Conservation (phyloP, 2,329 filamentous ascomycete genomes). For the Colletotrichum falcatum region DNA sequence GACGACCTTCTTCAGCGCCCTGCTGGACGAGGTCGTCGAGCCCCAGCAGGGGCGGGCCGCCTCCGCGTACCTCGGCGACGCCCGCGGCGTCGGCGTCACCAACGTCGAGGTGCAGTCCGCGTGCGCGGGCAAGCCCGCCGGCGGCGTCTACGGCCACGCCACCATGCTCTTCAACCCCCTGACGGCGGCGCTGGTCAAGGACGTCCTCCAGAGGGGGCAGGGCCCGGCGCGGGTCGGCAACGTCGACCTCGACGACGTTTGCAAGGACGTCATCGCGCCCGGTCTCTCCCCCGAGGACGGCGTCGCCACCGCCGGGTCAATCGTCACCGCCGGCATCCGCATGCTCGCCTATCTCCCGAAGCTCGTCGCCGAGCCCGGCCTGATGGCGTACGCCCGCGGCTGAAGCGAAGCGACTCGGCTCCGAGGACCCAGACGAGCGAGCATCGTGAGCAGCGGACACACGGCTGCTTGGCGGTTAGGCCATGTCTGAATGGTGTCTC, state of each 20-base stretch:
- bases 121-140: slow-evolving; percentile 55
- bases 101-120: slow-evolving; percentile 62
- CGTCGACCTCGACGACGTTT: slow-evolving; percentile 21
- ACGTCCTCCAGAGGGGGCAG: slow-evolving; percentile 34
- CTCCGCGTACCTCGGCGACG: slow-evolving; percentile 59
- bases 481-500: too few relatives aligned
- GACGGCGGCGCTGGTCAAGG: slow-evolving; percentile 55
- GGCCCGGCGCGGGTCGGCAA: slow-evolving; percentile 14
- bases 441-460: too few relatives aligned
- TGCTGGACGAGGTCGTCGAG: slow-evolving; percentile 64
- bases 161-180: slow-evolving; percentile 54
- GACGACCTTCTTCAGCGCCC: slow-evolving; percentile 62
- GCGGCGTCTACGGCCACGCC: slow-evolving; percentile 62
- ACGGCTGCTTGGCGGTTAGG: too few relatives aligned
- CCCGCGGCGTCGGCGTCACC: slow-evolving; percentile 57
- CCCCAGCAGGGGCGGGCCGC: slow-evolving; percentile 60
- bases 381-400: slow-evolving; percentile 17
- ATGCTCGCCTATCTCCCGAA: slow-evolving; percentile 31
- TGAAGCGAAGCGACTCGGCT: background rate
- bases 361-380: slow-evolving; percentile 26
- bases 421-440: background rate
- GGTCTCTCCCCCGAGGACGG: slow-evolving; percentile 25
- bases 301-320: slow-evolving; percentile 20
- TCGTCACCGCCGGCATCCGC: slow-evolving; percentile 13
- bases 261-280: slow-evolving; percentile 30